phyloP scores from a whole-genome alignment of 306 rosid species.

The Lablab purpureus region DNA sequence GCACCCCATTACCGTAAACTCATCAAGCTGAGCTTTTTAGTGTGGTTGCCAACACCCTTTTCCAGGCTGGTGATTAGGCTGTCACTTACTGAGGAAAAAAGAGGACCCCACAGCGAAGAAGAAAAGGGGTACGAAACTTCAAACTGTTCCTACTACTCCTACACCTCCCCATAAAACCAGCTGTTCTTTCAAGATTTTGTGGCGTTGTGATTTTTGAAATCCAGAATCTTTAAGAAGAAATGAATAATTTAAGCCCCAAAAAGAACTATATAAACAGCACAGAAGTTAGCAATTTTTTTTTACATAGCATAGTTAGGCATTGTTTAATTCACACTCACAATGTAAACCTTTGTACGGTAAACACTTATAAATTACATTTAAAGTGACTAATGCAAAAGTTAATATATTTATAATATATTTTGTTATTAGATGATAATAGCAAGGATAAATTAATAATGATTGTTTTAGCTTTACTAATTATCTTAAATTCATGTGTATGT shows the following conservation, averaged over 20 bases:
- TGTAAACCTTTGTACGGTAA: background rate
- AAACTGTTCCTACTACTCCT: background rate
- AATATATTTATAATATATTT: too few relatives aligned
- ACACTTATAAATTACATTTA: background rate
- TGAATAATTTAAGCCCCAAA: background rate
- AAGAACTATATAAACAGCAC: background rate
- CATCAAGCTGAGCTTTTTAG: conserved; percentile 47
- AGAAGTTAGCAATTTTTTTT: conserved; percentile 1
- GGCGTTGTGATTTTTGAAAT: conserved; percentile 30
- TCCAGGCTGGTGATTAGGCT: conserved; percentile 56
- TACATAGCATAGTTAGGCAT: background rate
- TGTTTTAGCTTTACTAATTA: too few relatives aligned
- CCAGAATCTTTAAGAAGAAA: conserved; percentile 29
- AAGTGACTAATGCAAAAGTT: background rate
- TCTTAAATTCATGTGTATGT: too few relatives aligned
- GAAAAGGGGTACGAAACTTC: conserved; percentile 46
- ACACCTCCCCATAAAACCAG: conserved; percentile 40
- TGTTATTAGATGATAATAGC: too few relatives aligned
- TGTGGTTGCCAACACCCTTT: conserved; percentile 40
- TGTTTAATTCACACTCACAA: background rate
- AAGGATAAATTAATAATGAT: too few relatives aligned
- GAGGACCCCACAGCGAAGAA: conserved; percentile 48
- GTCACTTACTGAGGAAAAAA: conserved; percentile 40
- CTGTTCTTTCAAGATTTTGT: conserved; percentile 37
- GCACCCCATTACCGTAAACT: background rate